These are phyloP conservation scores for Pilaira anomala DNA, from an alignment of 192 early-diverging fungal genomes.

Conservation along the genomic window DNA sequence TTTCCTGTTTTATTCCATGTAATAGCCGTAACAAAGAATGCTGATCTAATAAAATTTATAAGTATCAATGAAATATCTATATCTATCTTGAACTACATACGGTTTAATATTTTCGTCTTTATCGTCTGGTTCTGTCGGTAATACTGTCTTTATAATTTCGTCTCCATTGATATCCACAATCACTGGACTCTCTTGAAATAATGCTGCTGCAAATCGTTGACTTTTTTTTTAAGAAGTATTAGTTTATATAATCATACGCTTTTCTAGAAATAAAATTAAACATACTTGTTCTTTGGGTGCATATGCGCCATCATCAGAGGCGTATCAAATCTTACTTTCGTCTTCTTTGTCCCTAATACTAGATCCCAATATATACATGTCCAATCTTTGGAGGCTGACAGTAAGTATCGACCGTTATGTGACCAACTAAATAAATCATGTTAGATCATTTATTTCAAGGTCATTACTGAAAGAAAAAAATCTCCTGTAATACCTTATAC, in stretches of 20 bases:
- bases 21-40: constrained; percentile 22
- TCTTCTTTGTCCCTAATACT: constrained; percentile 44
- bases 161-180: constrained; percentile 45
- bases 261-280: constrained; percentile 21
- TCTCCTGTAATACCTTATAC: constrained; percentile 60
- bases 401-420: constrained; percentile 68
- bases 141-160: constrained; percentile 10
- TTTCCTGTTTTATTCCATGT: constrained; percentile 45
- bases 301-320: constrained; percentile 69
- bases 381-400: constrained; percentile 79
- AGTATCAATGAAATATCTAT: not conserved
- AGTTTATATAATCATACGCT: constrained; percentile 27
- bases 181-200: constrained; percentile 46
- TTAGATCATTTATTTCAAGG: not conserved
- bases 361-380: constrained; percentile 90
- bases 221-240: constrained; percentile 45
- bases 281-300: constrained; percentile 76
- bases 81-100: not conserved
- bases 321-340: constrained; percentile 66
- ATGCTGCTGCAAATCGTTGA: constrained; percentile 46
- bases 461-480: constrained; percentile 5
- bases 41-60: not conserved
- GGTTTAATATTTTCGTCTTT: constrained; percentile 2
- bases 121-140: constrained; percentile 19
- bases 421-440: constrained; percentile 68